Base-by-base conservation (phyloP, 2,329 filamentous ascomycete species). In the Mycogone perniciosa region DNA sequence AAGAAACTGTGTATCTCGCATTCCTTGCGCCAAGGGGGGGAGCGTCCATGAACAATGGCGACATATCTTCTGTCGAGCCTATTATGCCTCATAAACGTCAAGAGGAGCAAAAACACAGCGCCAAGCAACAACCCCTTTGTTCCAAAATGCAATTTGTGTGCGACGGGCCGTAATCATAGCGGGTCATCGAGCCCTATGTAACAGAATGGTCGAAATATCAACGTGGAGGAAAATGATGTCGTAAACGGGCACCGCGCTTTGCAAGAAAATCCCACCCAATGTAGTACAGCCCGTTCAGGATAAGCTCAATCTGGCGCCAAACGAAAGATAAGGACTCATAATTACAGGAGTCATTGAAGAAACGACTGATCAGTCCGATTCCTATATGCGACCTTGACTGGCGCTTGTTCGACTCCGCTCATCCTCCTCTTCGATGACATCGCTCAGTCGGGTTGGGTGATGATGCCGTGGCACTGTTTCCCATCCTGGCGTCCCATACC, bases 371-470 rank as follows among this genome's bases (percentile, higher is more conserved):
- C 46, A 56, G 40, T 57, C 53, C 9, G 57, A 60, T 37, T 62
- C 59, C 59, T 67, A 67, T 38, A 60, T 60, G 31, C 79, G 77
- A 62, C 79, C 82, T 54, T 82, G 79, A 64, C 83, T 85, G 8
- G 82, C 83, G 58, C 86, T 88, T 10, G 86, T 88, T 26, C 86
- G 80, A 64, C 86, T 88, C 46, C 83, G 77, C 68, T 95, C 89
- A 58, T 93, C 88, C 56, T 95, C 86, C 63, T 89, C 89, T 63
- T 90, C 86, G 31, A 93, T 77, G 30, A 96, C 90, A 68, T 95
- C 90, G 66, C 89, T 95, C 56, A 96, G 73, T 51, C 91, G 76
- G 7, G 90, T 95, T 0, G 90, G 90, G 68, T 96, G 89, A 59
- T 93, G 88, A 67, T 95, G 90, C 50, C 84, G 79, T 27, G 85